Percentiles rank a stretch among this genome's conserved stretches.
These are phyloP conservation scores for Colletotrichum ledebouriae DNA, from an alignment of 2,329 filamentous ascomycete genomes.

Conservation along the genomic window DNA sequence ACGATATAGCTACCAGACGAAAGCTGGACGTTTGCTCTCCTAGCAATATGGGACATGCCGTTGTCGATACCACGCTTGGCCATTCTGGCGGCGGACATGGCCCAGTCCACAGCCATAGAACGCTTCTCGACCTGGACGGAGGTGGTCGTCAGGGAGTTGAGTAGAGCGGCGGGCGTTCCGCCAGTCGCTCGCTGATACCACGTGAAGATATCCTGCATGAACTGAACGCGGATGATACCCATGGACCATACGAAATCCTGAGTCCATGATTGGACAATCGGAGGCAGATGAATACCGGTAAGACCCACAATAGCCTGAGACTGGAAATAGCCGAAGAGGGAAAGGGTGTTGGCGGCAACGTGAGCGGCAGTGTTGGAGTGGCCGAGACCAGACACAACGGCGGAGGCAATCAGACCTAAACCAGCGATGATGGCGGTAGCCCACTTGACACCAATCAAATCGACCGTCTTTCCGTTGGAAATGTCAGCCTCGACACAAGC, in stretches of 20 bases:
- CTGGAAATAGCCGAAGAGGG: slow-evolving; percentile 96
- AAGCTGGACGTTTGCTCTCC: slow-evolving; percentile 67
- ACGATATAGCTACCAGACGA: slow-evolving; percentile 72
- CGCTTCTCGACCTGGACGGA: slow-evolving; percentile 88
- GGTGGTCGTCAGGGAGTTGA: slow-evolving; percentile 79
- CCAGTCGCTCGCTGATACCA: slow-evolving; percentile 98
- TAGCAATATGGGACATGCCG: slow-evolving; percentile 54
- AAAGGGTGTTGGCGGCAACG: slow-evolving; percentile 91
- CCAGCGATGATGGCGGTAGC: slow-evolving; percentile 89
- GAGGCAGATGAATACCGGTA: slow-evolving; percentile 83
- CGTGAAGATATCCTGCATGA: slow-evolving; percentile 88
- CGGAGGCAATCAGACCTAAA: slow-evolving; percentile 85
- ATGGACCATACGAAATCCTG: slow-evolving; percentile 99
- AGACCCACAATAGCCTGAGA: slow-evolving; percentile 92
- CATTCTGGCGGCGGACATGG: slow-evolving; percentile 50
- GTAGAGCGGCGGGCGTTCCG: slow-evolving; percentile 82
- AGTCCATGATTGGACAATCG: slow-evolving; percentile 92
- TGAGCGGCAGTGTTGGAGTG: slow-evolving; percentile 96
- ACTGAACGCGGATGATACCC: slow-evolving; percentile 91
- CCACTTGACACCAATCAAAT: slow-evolving; percentile 91
- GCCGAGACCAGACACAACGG: slow-evolving; percentile 88
- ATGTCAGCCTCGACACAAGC: slow-evolving; percentile 90
- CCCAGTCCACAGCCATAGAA: slow-evolving; percentile 55
- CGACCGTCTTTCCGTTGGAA: slow-evolving; percentile 93
- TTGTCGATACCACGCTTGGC: slow-evolving; percentile 62